Evolutionary conservation across 495 filamentous ascomycete species (phyloP), one percentile per base, ranked within the genome.

Genomic region (Lophium mytilinum): DNA sequence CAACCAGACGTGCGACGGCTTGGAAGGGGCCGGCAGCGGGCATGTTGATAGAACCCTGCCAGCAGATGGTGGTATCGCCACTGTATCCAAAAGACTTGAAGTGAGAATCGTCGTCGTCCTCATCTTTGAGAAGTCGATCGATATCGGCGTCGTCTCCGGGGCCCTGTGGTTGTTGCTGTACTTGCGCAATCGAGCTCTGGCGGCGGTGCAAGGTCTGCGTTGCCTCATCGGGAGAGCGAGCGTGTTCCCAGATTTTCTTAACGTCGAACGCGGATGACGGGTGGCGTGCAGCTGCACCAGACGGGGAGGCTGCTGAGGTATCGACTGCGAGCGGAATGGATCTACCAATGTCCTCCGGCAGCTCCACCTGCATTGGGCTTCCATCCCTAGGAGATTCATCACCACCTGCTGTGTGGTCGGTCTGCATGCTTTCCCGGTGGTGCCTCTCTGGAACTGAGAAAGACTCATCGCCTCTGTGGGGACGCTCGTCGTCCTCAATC

Each of bases 121-220:
- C 86, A 57, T 96, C 90, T 64, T 88, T 83, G 4, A 98, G 78
- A 46, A 98, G 73, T 50, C 87, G 80, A 69, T 98, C 93, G 41
- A 98, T 90, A 57, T 98, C 93, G 14, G 89, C 81, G 69, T 98
- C 93, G 14, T 80, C 80, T 52, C 67, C 66, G 9, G 75, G 73
- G 4, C 76, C 80, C 60, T 87, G 70, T 55, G 77, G 72, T 60
- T 46, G 72, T 50, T 69, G 59, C 68, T 73, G 4, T 69, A 70
- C 18, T 72, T 73, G 15, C 71, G 71, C 12, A 67, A 72, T 11
- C 69, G 70, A 53, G 80, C 78, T 53, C 37, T 60, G 58, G 70
- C 75, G 76, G 41, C 77, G 76, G n/a, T 71, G 75, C 9, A 77
- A 66, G 14, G 75, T 71, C 50, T 64, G 61, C 42, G 66, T 61